Conservation (phyloP, 1,139 yeast species). For the Sugiyamaella xylanicola region DNA sequence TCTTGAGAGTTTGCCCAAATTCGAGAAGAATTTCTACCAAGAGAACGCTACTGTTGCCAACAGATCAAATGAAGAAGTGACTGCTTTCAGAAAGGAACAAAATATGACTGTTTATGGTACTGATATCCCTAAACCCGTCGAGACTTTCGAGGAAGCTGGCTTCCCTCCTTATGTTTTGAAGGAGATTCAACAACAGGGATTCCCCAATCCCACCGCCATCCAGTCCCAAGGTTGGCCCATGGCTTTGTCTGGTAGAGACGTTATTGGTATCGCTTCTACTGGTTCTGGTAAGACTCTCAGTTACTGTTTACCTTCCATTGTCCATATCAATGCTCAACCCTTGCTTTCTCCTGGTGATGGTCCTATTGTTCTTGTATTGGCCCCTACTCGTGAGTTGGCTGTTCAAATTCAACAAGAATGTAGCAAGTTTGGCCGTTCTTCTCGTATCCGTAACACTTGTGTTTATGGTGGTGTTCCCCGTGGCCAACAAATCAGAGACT, state of each 20-base stretch:
- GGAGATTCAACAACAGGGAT: constrained; percentile 91
- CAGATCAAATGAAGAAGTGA: constrained; percentile 74
- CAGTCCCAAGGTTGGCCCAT: constrained; percentile 99
- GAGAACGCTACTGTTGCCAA: constrained; percentile 78
- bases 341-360: constrained; percentile 92
- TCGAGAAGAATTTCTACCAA: constrained; percentile 91
- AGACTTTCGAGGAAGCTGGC: constrained; percentile 92
- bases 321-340: constrained; percentile 98
- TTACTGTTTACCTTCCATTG: constrained; percentile 94
- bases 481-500: constrained; percentile 95
- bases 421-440: constrained; percentile 86
- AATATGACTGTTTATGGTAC: constrained; percentile 85
- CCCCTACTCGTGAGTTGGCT: constrained; percentile 99
- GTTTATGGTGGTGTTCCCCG: constrained; percentile 99
- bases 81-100: constrained; percentile 72
- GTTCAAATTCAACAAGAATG: constrained; percentile 97
- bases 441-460: constrained; percentile 95
- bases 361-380: constrained; percentile 91
- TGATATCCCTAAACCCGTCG: constrained; percentile 93
- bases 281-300: constrained; percentile 99
- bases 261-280: constrained; percentile 98
- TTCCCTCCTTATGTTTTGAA: constrained; percentile 90
- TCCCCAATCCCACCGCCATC: constrained; percentile 90
- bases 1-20: constrained; percentile 72
- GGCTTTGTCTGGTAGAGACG: constrained; percentile 98